A percentile compares a stretch with the other conserved stretches of the same genome.
Conservation (phyloP, 129 eudicot genomes). For the Flaveria sonorensis region DNA sequence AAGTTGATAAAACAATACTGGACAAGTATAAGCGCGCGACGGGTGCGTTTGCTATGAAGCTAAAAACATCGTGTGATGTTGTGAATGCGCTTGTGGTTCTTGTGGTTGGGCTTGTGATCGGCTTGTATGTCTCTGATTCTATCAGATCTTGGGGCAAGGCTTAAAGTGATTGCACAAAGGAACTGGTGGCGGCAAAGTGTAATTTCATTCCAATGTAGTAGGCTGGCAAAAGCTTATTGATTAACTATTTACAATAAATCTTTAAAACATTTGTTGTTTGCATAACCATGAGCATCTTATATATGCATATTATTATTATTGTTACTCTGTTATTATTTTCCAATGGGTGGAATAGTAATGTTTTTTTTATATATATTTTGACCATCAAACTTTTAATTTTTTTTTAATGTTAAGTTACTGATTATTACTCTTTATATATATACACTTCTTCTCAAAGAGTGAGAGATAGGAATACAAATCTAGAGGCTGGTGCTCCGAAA, state of each 20-base stretch:
- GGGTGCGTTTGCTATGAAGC: slow-evolving; percentile 31
- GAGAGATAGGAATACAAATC: no score
- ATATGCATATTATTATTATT: not conserved
- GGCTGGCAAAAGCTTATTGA: slow-evolving; percentile 10
- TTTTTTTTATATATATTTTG: no score
- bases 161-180: not conserved
- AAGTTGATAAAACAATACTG: slow-evolving; percentile 20
- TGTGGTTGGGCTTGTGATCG: slow-evolving; percentile 47
- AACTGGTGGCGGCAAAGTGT: not conserved
- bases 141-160: slow-evolving; percentile 34
- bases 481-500: no score
- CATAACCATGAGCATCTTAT: not conserved
- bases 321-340: not conserved
- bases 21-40: slow-evolving; percentile 33
- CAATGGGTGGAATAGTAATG: not conserved
- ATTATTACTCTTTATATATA: no score
- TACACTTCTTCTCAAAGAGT: no score
- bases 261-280: slow-evolving; percentile 13
- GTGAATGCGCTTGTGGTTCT: slow-evolving; percentile 36
- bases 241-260: slow-evolving; percentile 8
- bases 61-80: slow-evolving; percentile 47
- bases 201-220: slow-evolving; percentile 14
- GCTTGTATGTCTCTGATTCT: slow-evolving; percentile 40
- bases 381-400: no score
- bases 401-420: no score